Evolutionary conservation across 768 basidiomycete genomes (phyloP).

Genomic region (Pleurotus giganteus): DNA sequence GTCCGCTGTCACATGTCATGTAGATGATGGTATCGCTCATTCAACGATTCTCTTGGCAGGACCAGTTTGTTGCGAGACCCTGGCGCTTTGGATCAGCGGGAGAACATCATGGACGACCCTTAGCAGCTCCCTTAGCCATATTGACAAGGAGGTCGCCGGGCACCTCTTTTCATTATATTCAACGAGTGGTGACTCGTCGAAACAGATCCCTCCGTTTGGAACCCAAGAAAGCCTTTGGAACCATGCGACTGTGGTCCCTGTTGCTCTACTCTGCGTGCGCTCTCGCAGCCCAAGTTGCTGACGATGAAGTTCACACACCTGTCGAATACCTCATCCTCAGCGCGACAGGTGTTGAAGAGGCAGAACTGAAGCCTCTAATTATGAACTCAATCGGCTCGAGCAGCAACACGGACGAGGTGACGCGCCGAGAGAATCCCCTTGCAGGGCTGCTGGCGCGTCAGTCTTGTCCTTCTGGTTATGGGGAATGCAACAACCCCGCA

Average conservation of each 20-base stretch:
- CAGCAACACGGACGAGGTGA: neutral
- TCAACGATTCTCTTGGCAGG: too few species aligned
- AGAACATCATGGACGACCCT: too few species aligned
- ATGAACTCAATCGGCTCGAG: neutral
- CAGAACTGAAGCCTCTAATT: neutral
- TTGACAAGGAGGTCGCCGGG: too few species aligned
- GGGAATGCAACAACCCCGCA: neutral
- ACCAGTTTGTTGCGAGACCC: too few species aligned
- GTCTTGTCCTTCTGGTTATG: conserved; percentile 1
- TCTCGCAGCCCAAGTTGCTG: neutral
- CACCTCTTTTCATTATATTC: too few species aligned
- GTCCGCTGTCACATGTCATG: neutral
- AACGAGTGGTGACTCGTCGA: too few species aligned
- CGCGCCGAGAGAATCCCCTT: neutral
- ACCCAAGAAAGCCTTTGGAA: too few species aligned
- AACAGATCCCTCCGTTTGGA: too few species aligned
- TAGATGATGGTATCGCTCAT: too few species aligned
- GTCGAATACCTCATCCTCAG: neutral
- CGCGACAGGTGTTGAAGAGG: neutral
- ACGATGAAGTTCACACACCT: neutral
- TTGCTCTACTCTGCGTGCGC: neutral
- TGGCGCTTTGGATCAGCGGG: too few species aligned
- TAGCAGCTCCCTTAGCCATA: too few species aligned
- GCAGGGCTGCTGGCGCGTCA: conserved; percentile 2
- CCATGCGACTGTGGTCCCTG: conserved; percentile 1